phyloP scores from a whole-genome alignment of 225 moss, liverwort and hornwort species.

The Antitrichia curtipendula region DNA sequence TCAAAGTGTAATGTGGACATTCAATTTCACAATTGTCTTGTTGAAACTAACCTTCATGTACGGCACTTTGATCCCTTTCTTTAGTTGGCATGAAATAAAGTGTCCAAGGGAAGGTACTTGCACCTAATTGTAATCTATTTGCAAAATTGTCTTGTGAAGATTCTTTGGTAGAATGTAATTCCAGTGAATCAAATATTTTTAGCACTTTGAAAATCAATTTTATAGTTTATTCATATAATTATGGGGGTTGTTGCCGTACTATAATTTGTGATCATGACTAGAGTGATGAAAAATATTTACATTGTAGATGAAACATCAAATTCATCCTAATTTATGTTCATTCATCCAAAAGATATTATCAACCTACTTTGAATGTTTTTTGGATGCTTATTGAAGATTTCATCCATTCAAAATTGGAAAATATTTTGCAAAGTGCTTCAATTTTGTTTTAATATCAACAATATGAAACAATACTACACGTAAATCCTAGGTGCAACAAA shows the following conservation, averaged over 20 bases:
- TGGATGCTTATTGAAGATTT: background rate
- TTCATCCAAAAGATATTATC: background rate
- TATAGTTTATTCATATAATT: background rate
- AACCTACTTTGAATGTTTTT: background rate
- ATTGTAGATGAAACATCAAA: background rate
- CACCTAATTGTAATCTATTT: accelerated
- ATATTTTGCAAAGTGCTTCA: background rate
- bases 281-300: accelerated
- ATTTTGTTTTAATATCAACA: background rate
- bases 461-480: accelerated
- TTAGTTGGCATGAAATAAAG: background rate
- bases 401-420: background rate
- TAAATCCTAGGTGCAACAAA: accelerated
- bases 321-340: background rate
- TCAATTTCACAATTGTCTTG: background rate
- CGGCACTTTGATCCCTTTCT: accelerated
- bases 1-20: background rate
- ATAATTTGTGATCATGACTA: background rate
- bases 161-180: background rate
- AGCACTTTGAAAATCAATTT: background rate
- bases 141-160: background rate
- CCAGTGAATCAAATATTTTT: background rate
- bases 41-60: too few species aligned
- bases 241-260: accelerated
- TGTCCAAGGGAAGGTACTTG: background rate